phyloP scores from a whole-genome alignment of 192 early-diverging fungal genomes.

The Coemansia sp. region DNA sequence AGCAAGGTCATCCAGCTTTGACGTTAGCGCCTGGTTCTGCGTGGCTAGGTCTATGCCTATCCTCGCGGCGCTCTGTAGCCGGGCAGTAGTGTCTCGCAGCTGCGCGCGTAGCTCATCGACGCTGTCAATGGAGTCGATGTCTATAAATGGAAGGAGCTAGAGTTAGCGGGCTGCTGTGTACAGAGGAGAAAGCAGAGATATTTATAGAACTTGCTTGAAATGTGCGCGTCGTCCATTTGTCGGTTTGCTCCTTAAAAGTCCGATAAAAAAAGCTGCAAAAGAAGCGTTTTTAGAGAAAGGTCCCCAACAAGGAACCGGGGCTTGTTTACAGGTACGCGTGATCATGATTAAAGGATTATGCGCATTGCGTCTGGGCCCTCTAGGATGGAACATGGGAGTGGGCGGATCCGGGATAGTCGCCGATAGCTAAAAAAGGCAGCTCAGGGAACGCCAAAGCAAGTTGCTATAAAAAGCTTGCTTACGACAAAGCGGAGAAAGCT shows the following conservation, averaged over 20 bases:
- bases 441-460: too few species aligned
- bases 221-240: not conserved
- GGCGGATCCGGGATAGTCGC: not conserved
- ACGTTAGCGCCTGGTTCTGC: conserved; percentile 34
- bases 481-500: not conserved
- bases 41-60: conserved; percentile 42
- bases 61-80: conserved; percentile 36
- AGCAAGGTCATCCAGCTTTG: conserved; percentile 17
- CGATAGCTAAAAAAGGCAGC: not conserved
- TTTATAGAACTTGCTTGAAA: not conserved
- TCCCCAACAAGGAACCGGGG: not conserved
- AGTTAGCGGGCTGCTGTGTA: not conserved
- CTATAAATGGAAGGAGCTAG: conserved; percentile 4
- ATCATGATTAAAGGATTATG: not conserved
- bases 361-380: too few species aligned
- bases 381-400: too few species aligned
- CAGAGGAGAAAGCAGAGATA: not conserved
- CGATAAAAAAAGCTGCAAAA: not conserved
- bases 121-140: conserved; percentile 21
- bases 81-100: conserved; percentile 35
- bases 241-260: not conserved
- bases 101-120: conserved; percentile 23
- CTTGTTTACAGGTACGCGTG: not conserved
- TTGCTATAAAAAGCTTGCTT: not conserved
- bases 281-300: too few species aligned